These are phyloP conservation scores for Dictyostelium gargantuum DNA, from an alignment of 208 protist species.

Conservation along the genomic window DNA sequence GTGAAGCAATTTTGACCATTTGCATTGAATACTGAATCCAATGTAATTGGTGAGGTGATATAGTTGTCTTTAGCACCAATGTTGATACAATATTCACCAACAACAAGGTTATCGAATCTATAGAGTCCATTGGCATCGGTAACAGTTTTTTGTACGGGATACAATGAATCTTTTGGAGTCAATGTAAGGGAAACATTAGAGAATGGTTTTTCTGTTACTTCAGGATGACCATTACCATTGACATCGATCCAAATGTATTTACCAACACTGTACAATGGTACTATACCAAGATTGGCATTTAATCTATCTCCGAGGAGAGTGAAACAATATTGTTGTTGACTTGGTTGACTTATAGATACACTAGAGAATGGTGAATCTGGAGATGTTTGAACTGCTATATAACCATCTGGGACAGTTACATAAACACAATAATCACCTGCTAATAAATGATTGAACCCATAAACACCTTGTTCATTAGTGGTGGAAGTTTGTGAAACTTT, in stretches of 20 bases:
- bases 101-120: background rate
- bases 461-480: background rate
- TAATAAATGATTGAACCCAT: background rate
- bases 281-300: background rate
- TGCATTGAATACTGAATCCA: background rate
- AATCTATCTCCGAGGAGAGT: background rate
- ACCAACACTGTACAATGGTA: background rate
- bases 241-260: background rate
- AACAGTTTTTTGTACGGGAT: background rate
- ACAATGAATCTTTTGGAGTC: no score
- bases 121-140: background rate
- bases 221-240: background rate
- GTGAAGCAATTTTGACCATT: background rate
- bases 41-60: background rate
- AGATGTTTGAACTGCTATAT: background rate
- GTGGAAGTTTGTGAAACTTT: background rate
- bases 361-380: background rate
- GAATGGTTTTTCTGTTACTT: background rate
- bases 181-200: background rate
- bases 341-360: background rate
- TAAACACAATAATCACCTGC: background rate
- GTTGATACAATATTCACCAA: background rate
- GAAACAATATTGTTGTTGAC: background rate
- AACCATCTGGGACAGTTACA: background rate
- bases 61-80: background rate